Evolutionary conservation across 257 asterid genomes (phyloP), one percentile per base, ranked within the genome.

Genomic region (Voacanga thouarsii): DNA sequence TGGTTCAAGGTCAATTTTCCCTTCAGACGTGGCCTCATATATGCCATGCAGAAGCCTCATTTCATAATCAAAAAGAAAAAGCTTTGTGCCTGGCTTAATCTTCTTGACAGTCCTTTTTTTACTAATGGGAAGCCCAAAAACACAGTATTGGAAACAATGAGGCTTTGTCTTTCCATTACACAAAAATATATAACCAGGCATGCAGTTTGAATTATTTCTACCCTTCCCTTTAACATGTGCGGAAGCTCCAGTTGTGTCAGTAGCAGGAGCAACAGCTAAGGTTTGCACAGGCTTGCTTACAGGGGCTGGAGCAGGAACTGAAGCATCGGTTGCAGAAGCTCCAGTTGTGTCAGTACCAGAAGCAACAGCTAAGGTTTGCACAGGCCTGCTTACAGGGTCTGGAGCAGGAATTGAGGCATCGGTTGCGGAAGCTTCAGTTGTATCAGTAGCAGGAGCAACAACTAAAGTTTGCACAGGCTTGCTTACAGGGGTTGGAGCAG

Each of bases 151-250:
- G 88, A 80, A 93, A 78, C 97, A 91, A 67, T 90, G 88, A 39
- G 78, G 69, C 88, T 89, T 91, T 45, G 97, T 89, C 43, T 15
- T 84, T 21, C 81, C 79, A 79, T 86, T 90, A 80, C 97, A 91
- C 85, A 91, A 79, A 84, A 93, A 93, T 80, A 91, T 90, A 85
- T 84, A 92, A 77, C 97, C 97, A 73, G 91, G 59, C 78, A 83
- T 68, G 55, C 74, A 28, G 81, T 83, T 74, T 3, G 77, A 70
- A 33, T 73, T 81, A 70, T 79, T 85, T 66, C 26, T 45, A 59
- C 71, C 82, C 49, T 61, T 75, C 83, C 77, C 85, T 70, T 78
- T 78, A 83, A 43, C 70, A 74, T 23, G 80, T 56, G 79, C 26
- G 67, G 81, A 10, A 68, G 70, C 72, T 72, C 45, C 77, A 80